These are phyloP conservation scores for Phytophthora uliginosa DNA, from an alignment of 352 stramenopile species.

Conservation along the genomic window DNA sequence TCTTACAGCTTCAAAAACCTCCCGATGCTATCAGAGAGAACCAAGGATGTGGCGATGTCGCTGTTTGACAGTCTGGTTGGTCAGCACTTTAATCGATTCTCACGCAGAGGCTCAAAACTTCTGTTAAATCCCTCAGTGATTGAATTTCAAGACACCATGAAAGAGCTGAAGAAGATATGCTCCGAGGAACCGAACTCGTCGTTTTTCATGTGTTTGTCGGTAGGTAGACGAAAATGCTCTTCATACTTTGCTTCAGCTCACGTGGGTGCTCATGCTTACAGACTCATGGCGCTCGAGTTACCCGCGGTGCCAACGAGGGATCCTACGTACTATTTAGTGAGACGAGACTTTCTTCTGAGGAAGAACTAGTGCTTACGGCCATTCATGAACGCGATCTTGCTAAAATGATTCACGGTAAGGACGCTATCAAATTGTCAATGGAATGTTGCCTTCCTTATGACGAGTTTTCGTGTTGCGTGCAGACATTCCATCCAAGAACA, in stretches of 20 bases:
- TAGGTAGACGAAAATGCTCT: constrained; percentile 29
- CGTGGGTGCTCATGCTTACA: constrained; percentile 18
- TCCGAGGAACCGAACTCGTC: constrained; percentile 46
- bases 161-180: constrained; percentile 60
- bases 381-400: constrained; percentile 74
- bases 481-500: constrained; percentile 78
- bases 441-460: not conserved
- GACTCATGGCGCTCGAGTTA: constrained; percentile 77
- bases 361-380: constrained; percentile 74
- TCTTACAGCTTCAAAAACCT: constrained; percentile 69
- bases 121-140: constrained; percentile 87
- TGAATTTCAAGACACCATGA: constrained; percentile 83
- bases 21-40: constrained; percentile 59
- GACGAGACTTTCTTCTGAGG: constrained; percentile 70
- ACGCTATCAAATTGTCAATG: not conserved
- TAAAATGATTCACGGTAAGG: constrained; percentile 63
- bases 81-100: constrained; percentile 60
- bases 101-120: constrained; percentile 57
- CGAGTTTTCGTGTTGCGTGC: not conserved
- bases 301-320: constrained; percentile 59
- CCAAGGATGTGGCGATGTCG: constrained; percentile 59
- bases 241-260: not conserved
- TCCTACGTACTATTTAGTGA: constrained; percentile 84
- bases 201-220: constrained; percentile 75
- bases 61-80: constrained; percentile 71